Conservation (phyloP, 345 rosid species). For the Citrus hindsii region DNA sequence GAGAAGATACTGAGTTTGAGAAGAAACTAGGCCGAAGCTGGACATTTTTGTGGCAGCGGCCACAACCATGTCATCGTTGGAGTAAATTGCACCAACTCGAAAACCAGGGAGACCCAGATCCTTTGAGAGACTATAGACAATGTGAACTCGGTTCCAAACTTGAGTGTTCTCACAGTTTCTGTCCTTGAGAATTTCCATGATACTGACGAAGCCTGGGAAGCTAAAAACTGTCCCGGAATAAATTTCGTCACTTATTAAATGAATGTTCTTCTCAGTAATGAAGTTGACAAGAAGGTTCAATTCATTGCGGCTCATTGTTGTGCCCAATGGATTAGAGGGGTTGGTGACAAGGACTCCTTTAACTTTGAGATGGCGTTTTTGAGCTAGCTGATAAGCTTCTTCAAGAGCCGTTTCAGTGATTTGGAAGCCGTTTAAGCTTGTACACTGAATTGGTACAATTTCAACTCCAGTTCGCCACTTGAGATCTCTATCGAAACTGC, state of each 20-base stretch:
- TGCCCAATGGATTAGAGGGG: slow-evolving; percentile 85
- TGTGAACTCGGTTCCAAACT: slow-evolving; percentile 54
- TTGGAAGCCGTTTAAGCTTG: slow-evolving; percentile 56
- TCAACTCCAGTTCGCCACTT: slow-evolving; percentile 67
- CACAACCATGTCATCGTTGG: slow-evolving; percentile 62
- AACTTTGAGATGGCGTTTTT: slow-evolving; percentile 56
- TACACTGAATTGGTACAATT: slow-evolving; percentile 55
- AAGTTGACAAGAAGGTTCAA: slow-evolving; percentile 64
- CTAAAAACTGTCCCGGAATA: slow-evolving; percentile 74
- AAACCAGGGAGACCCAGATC: slow-evolving; percentile 86
- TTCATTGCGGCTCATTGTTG: slow-evolving; percentile 53
- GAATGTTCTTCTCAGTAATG: slow-evolving; percentile 50
- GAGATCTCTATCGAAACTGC: slow-evolving; percentile 75
- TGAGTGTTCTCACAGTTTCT: slow-evolving; percentile 43
- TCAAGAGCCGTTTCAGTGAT: slow-evolving; percentile 57
- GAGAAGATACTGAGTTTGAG: slow-evolving; percentile 74
- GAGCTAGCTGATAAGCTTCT: slow-evolving; percentile 63
- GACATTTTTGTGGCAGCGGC: slow-evolving; percentile 87
- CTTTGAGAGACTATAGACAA: slow-evolving; percentile 73
- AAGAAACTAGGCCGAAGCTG: slow-evolving; percentile 78
- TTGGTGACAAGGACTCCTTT: slow-evolving; percentile 79
- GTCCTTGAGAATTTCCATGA: slow-evolving; percentile 64
- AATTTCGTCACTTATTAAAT: slow-evolving; percentile 81
- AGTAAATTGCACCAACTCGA: slow-evolving; percentile 80
- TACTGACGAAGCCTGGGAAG: slow-evolving; percentile 59